phyloP scores from a whole-genome alignment of 2,329 filamentous ascomycete genomes.

The Penicillium sp. region DNA sequence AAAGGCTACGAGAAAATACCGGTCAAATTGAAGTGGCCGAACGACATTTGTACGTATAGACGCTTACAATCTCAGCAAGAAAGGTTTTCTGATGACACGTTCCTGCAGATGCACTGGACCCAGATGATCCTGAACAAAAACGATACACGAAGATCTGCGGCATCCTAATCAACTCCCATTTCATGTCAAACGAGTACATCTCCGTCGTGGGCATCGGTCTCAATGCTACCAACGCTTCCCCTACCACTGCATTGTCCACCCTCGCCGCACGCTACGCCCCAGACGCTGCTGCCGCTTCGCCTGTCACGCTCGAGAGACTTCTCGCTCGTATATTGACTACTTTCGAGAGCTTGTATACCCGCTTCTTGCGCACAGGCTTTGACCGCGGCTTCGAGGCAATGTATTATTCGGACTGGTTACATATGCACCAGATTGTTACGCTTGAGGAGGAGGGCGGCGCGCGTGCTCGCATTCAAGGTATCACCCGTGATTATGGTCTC shows the following conservation, averaged over 20 bases:
- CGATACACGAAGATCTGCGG: conserved; percentile 85
- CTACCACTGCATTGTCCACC: conserved; percentile 80
- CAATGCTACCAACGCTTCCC: conserved; percentile 77
- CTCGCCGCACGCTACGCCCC: conserved; percentile 52
- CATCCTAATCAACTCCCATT: conserved; percentile 85
- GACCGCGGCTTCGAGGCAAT: conserved; percentile 64
- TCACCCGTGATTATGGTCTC: conserved; percentile 88
- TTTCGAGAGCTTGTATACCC: conserved; percentile 72
- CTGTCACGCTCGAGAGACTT: conserved; percentile 72
- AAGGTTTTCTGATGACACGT: neutral
- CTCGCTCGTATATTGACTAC: conserved; percentile 73
- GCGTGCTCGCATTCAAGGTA: conserved; percentile 74
- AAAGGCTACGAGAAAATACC: conserved; percentile 69
- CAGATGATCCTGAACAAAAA: conserved; percentile 47
- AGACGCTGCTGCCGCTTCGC: conserved; percentile 54
- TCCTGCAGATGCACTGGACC: conserved; percentile 61
- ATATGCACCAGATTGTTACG: conserved; percentile 69
- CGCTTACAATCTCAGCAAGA: neutral
- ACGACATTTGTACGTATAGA: conserved; percentile 70
- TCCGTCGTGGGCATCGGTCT: conserved; percentile 82
- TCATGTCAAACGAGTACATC: conserved; percentile 71
- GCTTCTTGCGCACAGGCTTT: conserved; percentile 74
- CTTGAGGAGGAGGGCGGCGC: conserved; percentile 76
- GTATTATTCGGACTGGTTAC: conserved; percentile 84
- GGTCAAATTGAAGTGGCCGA: conserved; percentile 93